Conservation (phyloP, 2,329 filamentous ascomycete genomes). For the Elsinoe ampelina region DNA sequence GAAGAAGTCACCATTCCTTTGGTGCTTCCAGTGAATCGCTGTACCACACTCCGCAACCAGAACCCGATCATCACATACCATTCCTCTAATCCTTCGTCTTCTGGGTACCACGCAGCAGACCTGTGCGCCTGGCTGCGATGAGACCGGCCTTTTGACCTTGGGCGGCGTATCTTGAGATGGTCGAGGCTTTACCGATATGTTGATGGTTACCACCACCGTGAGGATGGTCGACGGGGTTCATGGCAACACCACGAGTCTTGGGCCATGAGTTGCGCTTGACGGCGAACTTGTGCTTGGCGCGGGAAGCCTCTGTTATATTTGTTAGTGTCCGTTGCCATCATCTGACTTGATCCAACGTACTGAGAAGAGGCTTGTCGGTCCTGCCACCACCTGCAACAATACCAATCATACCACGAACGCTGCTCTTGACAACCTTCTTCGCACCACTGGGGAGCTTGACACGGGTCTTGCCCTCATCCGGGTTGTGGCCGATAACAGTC, state of each 20-base stretch:
- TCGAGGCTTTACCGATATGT: conserved; percentile 99
- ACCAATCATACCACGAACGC: conserved; percentile 94
- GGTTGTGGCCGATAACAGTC: conserved; percentile 95
- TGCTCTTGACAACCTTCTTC: conserved; percentile 97
- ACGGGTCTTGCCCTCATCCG: conserved; percentile 98
- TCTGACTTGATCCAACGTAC: conserved; percentile 39
- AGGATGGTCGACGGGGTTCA: conserved; percentile 98
- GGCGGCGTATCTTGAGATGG: conserved; percentile 94
- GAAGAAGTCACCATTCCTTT: conserved; percentile 11
- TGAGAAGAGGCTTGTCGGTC: conserved; percentile 98
- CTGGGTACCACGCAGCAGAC: conserved; percentile 99
- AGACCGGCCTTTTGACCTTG: conserved; percentile 99
- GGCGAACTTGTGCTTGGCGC: conserved; percentile 99
- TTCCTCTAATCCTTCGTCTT: conserved; percentile 78
- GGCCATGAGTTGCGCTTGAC: conserved; percentile 99
- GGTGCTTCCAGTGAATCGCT: conserved; percentile 13
- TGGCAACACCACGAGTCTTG: conserved; percentile 99
- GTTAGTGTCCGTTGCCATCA: conserved; percentile 26
- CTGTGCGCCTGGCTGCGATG: conserved; percentile 98
- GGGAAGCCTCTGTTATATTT: conserved; percentile 67
- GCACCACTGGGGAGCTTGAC: conserved; percentile 98
- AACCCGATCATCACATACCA: conserved; percentile 24
- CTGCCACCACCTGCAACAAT: conserved; percentile 98
- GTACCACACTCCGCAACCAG: conserved; percentile 17
- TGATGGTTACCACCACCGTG: conserved; percentile 90